These are phyloP conservation scores for Pugionium dolabratum DNA, from an alignment of 345 rosid genomes.

Conservation along the genomic window DNA sequence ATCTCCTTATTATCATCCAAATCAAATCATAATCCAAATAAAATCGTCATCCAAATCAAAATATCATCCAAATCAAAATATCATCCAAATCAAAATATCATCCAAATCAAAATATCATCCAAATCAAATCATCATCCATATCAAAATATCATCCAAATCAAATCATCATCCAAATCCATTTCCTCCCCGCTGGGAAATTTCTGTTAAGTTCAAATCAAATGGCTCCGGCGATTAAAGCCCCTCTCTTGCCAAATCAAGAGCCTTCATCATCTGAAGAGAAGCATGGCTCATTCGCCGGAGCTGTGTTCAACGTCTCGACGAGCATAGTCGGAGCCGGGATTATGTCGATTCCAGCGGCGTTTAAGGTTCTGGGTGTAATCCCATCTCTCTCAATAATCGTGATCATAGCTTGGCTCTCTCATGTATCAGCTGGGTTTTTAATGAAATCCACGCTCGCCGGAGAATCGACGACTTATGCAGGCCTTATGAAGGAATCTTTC, in stretches of 20 bases:
- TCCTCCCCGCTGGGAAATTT: slow-evolving; percentile 9
- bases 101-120: too few species aligned
- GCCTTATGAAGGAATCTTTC: slow-evolving; percentile 83
- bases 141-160: not conserved
- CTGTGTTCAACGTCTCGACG: slow-evolving; percentile 86
- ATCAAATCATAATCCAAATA: too few species aligned
- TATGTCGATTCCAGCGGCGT: slow-evolving; percentile 88
- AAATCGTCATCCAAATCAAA: not conserved
- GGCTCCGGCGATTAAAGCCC: slow-evolving; percentile 50
- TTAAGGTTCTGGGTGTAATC: slow-evolving; percentile 72
- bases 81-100: too few species aligned
- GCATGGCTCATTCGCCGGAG: slow-evolving; percentile 62
- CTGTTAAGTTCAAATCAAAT: slow-evolving; percentile 31
- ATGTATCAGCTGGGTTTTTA: slow-evolving; percentile 70
- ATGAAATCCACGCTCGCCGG: slow-evolving; percentile 68
- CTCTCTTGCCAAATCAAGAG: slow-evolving; percentile 54
- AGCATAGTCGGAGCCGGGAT: slow-evolving; percentile 88
- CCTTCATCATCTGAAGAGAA: slow-evolving; percentile 26
- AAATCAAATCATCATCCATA: not conserved
- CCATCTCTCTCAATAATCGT: slow-evolving; percentile 69
- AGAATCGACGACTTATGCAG: slow-evolving; percentile 62
- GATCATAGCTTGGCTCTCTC: slow-evolving; percentile 64
- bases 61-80: not conserved
- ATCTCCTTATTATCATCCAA: not conserved
- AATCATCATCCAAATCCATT: not conserved